phyloP scores from a whole-genome alignment of 2,329 filamentous ascomycete species.

The Fusarium nygamai region DNA sequence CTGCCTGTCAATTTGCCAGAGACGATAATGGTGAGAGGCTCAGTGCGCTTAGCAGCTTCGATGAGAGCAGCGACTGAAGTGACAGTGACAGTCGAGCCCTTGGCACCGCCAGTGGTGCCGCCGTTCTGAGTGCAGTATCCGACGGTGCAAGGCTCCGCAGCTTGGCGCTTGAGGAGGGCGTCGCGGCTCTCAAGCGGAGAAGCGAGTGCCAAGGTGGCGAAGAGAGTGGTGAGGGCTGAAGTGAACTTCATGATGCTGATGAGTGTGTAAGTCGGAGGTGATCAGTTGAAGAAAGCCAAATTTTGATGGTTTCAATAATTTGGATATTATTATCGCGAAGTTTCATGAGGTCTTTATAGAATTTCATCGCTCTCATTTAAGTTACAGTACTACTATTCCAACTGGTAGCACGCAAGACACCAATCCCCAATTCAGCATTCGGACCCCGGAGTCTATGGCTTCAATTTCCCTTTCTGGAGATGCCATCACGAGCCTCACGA shows the following conservation, averaged over 20 bases:
- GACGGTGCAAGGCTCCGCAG: conserved; percentile 56
- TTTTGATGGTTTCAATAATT: neutral
- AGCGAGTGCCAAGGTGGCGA: conserved; percentile 26
- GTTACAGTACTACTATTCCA: rapidly evolving
- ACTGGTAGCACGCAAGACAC: neutral
- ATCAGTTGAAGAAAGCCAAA: neutral
- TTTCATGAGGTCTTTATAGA: conserved; percentile 10
- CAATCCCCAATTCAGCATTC: conserved; percentile 5
- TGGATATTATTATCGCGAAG: neutral
- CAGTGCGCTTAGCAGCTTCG: conserved; percentile 40
- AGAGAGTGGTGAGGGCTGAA: conserved; percentile 12
- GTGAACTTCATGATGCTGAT: conserved; percentile 28
- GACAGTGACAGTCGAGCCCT: conserved; percentile 45
- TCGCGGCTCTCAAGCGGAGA: conserved; percentile 30
- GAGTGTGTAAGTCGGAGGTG: neutral
- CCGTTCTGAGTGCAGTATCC: conserved; percentile 48
- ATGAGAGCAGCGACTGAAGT: conserved; percentile 39
- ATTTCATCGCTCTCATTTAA: rapidly evolving
- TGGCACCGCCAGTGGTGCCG: conserved; percentile 46
- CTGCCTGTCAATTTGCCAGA: conserved; percentile 42
- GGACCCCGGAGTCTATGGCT: neutral
- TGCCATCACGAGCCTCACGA: neutral
- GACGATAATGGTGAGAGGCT: conserved; percentile 45
- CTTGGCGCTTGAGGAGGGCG: conserved; percentile 51
- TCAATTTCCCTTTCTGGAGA: conserved; percentile 12